Percentiles rank a stretch among this genome's conserved stretches.
phyloP scores from a whole-genome alignment of 2,329 filamentous ascomycete species.

The Fusarium sp. region DNA sequence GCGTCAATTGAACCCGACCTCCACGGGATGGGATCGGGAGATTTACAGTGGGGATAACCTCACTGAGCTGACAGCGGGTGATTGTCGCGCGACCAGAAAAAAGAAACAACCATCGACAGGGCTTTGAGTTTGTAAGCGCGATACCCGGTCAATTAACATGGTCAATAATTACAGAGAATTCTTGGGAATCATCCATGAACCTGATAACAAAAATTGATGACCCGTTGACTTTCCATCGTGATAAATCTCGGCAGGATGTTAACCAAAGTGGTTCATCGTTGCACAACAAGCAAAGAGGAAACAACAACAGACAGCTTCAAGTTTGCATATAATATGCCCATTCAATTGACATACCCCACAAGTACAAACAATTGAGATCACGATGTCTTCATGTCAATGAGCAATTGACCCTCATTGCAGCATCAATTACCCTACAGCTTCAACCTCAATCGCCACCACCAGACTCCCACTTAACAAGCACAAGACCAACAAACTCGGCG shows the following conservation, averaged over 20 bases:
- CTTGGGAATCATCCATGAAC: no score
- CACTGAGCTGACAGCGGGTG: neutral
- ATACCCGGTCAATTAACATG: neutral
- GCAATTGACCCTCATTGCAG: neutral
- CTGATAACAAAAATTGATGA: no score
- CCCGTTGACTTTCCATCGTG: no score
- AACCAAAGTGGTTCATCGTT: no score
- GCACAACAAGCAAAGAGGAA: no score
- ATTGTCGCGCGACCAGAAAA: neutral
- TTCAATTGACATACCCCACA: neutral
- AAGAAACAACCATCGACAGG: neutral
- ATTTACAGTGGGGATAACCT: neutral
- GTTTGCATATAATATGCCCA: rapidly evolving
- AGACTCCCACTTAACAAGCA: neutral
- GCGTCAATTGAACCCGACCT: neutral
- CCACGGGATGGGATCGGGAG: no score
- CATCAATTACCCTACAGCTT: neutral
- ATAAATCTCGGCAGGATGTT: no score
- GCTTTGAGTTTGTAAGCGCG: neutral
- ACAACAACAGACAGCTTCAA: neutral
- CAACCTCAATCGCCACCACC: neutral
- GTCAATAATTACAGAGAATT: neutral
- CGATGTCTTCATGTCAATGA: neutral
- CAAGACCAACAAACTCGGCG: neutral
- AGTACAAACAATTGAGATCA: no score